phyloP scores from a whole-genome alignment of 768 basidiomycete genomes.

The Psilocybe subaeruginosa region DNA sequence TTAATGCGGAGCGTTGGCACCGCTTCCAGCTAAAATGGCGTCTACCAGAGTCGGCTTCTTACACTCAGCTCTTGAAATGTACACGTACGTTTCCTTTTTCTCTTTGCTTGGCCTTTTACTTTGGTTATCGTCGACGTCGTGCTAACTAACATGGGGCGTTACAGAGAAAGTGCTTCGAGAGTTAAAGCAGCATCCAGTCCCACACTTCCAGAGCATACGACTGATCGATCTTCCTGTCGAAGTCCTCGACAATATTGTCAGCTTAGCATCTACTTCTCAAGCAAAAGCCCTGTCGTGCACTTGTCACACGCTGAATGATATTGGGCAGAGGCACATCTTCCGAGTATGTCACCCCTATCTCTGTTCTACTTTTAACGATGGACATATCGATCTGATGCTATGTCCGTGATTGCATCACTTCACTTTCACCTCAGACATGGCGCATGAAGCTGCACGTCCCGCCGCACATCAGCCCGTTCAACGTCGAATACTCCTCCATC shows the following conservation, averaged over 20 bases:
- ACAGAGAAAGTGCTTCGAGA: slow-evolving; percentile 23
- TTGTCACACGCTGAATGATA: slow-evolving; percentile 21
- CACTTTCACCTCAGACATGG: slow-evolving; percentile 16
- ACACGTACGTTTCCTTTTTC: slow-evolving; percentile 19
- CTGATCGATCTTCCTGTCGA: slow-evolving; percentile 23
- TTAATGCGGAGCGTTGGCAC: slow-evolving; percentile 21
- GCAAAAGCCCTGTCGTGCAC: slow-evolving; percentile 21
- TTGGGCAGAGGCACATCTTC: slow-evolving; percentile 24
- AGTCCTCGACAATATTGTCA: slow-evolving; percentile 22
- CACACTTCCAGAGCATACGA: slow-evolving; percentile 20
- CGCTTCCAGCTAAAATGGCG: slow-evolving; percentile 26
- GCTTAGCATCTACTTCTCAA: slow-evolving; percentile 12
- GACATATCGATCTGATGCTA: background rate
- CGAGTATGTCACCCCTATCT: slow-evolving; percentile 9
- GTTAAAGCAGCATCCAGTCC: slow-evolving; percentile 20
- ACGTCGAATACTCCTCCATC: slow-evolving; percentile 21
- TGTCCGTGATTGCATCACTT: too few relatives aligned
- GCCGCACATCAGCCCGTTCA: slow-evolving; percentile 19
- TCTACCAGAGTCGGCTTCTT: slow-evolving; percentile 20
- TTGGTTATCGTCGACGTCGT: background rate
- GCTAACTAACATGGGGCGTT: background rate
- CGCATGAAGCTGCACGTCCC: slow-evolving; percentile 22
- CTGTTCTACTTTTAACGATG: background rate
- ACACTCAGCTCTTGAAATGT: slow-evolving; percentile 20
- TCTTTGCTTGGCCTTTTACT: background rate